These are phyloP conservation scores for Xylaria acuta DNA, from an alignment of 495 filamentous ascomycete genomes.

Conservation along the genomic window DNA sequence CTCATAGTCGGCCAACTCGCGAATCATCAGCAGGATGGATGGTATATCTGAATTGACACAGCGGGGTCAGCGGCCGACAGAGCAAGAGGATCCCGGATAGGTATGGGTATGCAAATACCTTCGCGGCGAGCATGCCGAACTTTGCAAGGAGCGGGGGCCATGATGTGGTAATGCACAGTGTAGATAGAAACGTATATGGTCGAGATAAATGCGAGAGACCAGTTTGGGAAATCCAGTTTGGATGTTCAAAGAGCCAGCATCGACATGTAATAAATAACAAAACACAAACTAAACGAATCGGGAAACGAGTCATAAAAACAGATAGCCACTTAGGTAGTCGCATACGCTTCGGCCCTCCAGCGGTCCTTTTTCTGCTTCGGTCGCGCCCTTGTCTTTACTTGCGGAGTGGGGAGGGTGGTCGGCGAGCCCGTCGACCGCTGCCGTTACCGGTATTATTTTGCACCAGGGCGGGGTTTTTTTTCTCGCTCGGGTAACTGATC, in stretches of 20 bases:
- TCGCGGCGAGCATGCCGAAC: conserved; percentile 39
- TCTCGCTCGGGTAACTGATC: not conserved
- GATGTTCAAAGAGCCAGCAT: not conserved
- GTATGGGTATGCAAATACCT: conserved; percentile 26
- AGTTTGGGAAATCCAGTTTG: not conserved
- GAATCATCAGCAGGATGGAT: conserved; percentile 80
- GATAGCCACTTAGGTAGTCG: not conserved
- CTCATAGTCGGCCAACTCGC: conserved; percentile 89
- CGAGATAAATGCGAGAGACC: not conserved
- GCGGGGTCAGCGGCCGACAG: not conserved
- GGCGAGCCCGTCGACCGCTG: not conserved
- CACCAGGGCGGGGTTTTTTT: not conserved
- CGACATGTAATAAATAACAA: not conserved
- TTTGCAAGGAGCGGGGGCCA: conserved; percentile 33
- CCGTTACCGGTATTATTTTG: conserved; percentile 17
- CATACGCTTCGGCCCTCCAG: not conserved
- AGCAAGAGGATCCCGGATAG: not conserved
- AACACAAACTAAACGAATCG: not conserved
- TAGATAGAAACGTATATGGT: not conserved
- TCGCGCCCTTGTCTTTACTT: conserved; percentile 13
- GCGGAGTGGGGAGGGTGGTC: not conserved
- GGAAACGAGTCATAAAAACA: not conserved
- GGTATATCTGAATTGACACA: conserved; percentile 69
- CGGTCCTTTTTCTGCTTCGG: not conserved
- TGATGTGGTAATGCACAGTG: not conserved